Base-by-base conservation (phyloP, 2,329 filamentous ascomycete genomes). In the Septoria petroselini region DNA sequence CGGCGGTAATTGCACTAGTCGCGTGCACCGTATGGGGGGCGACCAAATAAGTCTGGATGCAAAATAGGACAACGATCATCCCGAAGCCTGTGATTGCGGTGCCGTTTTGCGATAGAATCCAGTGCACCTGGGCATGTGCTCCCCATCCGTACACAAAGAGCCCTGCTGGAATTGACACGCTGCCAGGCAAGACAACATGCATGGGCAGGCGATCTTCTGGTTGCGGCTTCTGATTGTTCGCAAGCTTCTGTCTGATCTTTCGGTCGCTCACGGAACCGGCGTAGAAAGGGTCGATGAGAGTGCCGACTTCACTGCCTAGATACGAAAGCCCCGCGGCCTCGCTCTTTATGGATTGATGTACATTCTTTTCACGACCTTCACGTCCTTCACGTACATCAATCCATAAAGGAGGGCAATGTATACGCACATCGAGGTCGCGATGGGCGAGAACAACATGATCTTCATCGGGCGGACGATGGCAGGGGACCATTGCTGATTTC, bases 1-100 rank as follows among this genome's bases (percentile, higher is more conserved):
- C 83, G 2, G 82, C 82, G 0, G 84, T 83, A 0, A 86, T 76
- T 0, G 81, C 83, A 3, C 74, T 76, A 12, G 84, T 82, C 0
- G 81, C 78, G 54, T 82, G 77, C 50, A 73, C 66, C 0, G 73
- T 71, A 60, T 78, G 84, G 2, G 77, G 74, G 48, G 87, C 83
- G 18, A 86, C 76, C 3, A 86, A 73, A 58, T 87, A 88, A 3
- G 79, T 81, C 46, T 56, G 50, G 3, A 63, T 52, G 23, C 55
- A 58, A 41, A 62, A 57, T 34, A 65, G 46, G 25, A 54, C 52
- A 1, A 51, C 42, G 3, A 62, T 55, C 7, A 60, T 31, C 2
- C 59, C 62, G 7, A 59, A 29, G n/a, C 57, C 53, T 11, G 58
- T 55, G n/a, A 62, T 41, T 1, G 58, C 43, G 7, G 62, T 62